Evolutionary conservation across 306 rosid species (phyloP), one percentile per base, ranked within the genome.

Genomic region (Crotalaria pallida): DNA sequence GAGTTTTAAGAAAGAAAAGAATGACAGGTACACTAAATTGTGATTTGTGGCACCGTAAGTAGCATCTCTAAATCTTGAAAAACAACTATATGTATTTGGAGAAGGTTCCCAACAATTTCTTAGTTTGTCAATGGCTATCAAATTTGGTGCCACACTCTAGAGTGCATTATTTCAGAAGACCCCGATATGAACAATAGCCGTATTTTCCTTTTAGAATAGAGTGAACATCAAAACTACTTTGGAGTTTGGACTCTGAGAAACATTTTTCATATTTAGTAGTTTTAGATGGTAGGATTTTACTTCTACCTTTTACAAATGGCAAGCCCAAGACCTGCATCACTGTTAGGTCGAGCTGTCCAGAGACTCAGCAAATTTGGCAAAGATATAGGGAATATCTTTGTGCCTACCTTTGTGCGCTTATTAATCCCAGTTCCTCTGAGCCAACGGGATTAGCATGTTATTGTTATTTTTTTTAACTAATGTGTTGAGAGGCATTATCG

Each of bases 301-400:
- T 48, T 67, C 7, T 84, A 94, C 98, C 96, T 84, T 80, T 84
- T 94, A 69, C 97, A 87, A 72, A 94, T 85, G 80, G 98, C 98
- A 29, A 94, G 91, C 61, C 97, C 98, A 10, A 94, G 95, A 65
- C 98, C 98, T 2, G 84, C 78, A 27, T 88, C 88, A 13, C 76
- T 51, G 67, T 81, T 87, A 6, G 58, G 73, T 76, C 80, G 91
- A 66, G 53, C 78, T 0, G 89, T 57, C 83, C 95, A 34, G 85
- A 7, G 84, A 80, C 71, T 84, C 88, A 52, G 88, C 49, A 76
- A 90, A 94, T 77, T 80, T 91, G 81, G 95, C 84, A 62, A 91
- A 91, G 58, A 94, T 69, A 80, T 53, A 86, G 3, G 89, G 89
- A 78, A 85, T 86, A 48, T 91, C 97, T 77, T 86, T n/a, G n/a